A percentile compares a stretch with the other conserved stretches of the same genome.
Evolutionary conservation across 805 yeast genomes (phyloP).

Genomic region (Pichia phayaonensis): DNA sequence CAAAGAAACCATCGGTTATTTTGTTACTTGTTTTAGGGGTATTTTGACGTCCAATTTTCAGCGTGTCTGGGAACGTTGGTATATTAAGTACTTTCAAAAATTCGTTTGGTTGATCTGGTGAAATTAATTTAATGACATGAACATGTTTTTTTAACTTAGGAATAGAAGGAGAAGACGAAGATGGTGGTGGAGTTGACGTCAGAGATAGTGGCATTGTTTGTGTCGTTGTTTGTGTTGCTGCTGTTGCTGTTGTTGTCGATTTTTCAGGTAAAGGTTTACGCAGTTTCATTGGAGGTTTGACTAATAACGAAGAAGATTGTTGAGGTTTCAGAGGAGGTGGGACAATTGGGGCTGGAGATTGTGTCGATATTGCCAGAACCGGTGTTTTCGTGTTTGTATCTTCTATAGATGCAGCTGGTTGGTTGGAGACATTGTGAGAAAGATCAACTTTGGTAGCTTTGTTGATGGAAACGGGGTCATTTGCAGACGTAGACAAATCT

Average conservation of each 20-base stretch:
- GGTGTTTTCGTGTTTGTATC: not conserved
- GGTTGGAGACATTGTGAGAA: not conserved
- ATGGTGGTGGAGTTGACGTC: conserved; percentile 1
- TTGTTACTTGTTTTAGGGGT: conserved; percentile 52
- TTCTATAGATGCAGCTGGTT: not conserved
- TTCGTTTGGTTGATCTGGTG: conserved; percentile 68
- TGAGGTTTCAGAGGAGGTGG: not conserved
- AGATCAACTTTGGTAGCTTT: not conserved
- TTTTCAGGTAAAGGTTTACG: not conserved
- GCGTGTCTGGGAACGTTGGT: conserved; percentile 74
- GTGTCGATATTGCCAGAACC: not conserved
- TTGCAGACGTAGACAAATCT: conserved; percentile 9
- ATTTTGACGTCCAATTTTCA: conserved; percentile 86
- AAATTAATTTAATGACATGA: conserved; percentile 61
- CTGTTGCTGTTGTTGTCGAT: not conserved
- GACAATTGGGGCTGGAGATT: not conserved
- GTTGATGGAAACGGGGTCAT: not conserved
- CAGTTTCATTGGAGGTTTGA: not conserved
- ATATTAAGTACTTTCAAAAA: conserved; percentile 63
- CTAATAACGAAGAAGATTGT: not conserved
- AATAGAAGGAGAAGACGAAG: not conserved
- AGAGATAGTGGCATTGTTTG: conserved; percentile 4
- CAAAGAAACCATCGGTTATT: conserved; percentile 85
- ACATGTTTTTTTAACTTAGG: conserved; percentile 26
- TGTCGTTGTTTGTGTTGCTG: not conserved